A percentile compares a stretch with the other conserved stretches of the same genome.
phyloP scores from a whole-genome alignment of 2,329 filamentous ascomycete genomes.

The Trichoderma sp. region DNA sequence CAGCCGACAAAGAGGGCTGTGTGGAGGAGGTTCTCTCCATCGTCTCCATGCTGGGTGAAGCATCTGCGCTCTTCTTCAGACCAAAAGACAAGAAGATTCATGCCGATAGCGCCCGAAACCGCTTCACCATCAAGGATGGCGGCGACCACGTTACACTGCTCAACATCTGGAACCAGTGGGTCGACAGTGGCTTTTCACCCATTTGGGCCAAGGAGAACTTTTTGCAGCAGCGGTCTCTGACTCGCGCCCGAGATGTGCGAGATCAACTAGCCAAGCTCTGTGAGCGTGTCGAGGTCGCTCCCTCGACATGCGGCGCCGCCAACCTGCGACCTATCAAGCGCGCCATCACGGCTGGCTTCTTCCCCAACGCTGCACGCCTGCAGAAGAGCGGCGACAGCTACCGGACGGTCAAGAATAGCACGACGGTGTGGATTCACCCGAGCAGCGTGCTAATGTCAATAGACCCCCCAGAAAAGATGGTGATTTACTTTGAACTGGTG shows the following conservation, averaged over 20 bases:
- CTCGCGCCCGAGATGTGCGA: slow-evolving; percentile 82
- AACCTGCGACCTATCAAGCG: slow-evolving; percentile 79
- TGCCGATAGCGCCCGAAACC: slow-evolving; percentile 82
- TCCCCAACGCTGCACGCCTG: slow-evolving; percentile 84
- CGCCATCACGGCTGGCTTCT: slow-evolving; percentile 87
- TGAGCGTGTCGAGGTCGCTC: slow-evolving; percentile 83
- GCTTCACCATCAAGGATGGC: slow-evolving; percentile 87
- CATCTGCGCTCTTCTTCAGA: slow-evolving; percentile 85
- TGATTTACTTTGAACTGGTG: slow-evolving; percentile 83
- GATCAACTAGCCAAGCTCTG: slow-evolving; percentile 91
- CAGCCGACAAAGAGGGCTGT: slow-evolving; percentile 85
- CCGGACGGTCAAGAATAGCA: slow-evolving; percentile 85
- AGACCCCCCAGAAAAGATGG: slow-evolving; percentile 74
- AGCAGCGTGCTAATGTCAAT: slow-evolving; percentile 75
- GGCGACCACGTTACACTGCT: slow-evolving; percentile 87
- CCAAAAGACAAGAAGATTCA: slow-evolving; percentile 98
- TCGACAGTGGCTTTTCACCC: slow-evolving; percentile 82
- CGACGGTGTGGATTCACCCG: slow-evolving; percentile 89
- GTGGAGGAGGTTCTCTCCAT: slow-evolving; percentile 90
- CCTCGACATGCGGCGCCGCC: slow-evolving; percentile 64
- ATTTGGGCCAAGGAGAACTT: slow-evolving; percentile 94
- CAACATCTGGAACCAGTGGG: slow-evolving; percentile 95
- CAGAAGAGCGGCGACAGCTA: slow-evolving; percentile 84
- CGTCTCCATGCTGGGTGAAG: slow-evolving; percentile 90
- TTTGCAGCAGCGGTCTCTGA: slow-evolving; percentile 85